Conservation (phyloP, 2,329 filamentous ascomycete genomes). For the Whalleya microplaca region DNA sequence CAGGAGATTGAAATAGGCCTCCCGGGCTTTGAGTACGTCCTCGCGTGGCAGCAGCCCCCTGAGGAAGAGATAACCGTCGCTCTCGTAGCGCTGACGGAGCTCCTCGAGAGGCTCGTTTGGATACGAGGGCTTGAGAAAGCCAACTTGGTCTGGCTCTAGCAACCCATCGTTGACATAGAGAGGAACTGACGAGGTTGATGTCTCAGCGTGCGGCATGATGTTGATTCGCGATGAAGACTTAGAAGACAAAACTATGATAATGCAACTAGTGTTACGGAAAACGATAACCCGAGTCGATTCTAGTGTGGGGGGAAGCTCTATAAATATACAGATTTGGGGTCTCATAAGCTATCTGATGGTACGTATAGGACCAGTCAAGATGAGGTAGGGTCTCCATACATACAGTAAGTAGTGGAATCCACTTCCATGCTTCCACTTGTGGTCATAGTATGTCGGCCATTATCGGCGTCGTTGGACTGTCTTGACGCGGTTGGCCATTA, state of each 20-base stretch:
- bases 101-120: slow-evolving; percentile 42
- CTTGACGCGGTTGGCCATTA: neutral
- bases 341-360: too few relatives aligned
- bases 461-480: too few relatives aligned
- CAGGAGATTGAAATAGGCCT: slow-evolving; percentile 45
- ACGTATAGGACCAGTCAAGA: too few relatives aligned
- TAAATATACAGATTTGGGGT: too few relatives aligned
- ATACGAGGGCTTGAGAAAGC: slow-evolving; percentile 38
- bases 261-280: too few relatives aligned
- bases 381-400: too few relatives aligned
- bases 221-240: neutral
- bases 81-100: slow-evolving; percentile 41
- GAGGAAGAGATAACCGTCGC: slow-evolving; percentile 47
- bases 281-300: too few relatives aligned
- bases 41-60: slow-evolving; percentile 46
- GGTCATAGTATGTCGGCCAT: too few relatives aligned
- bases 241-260: neutral
- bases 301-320: too few relatives aligned
- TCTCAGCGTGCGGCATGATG: slow-evolving; percentile 19
- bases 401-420: too few relatives aligned
- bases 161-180: slow-evolving; percentile 28
- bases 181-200: slow-evolving; percentile 1
- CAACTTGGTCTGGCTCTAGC: slow-evolving; percentile 30
- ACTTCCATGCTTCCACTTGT: too few relatives aligned
- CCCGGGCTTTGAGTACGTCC: slow-evolving; percentile 45